phyloP scores from a whole-genome alignment of 805 yeast species.

The Nakazawaea ernobii region DNA sequence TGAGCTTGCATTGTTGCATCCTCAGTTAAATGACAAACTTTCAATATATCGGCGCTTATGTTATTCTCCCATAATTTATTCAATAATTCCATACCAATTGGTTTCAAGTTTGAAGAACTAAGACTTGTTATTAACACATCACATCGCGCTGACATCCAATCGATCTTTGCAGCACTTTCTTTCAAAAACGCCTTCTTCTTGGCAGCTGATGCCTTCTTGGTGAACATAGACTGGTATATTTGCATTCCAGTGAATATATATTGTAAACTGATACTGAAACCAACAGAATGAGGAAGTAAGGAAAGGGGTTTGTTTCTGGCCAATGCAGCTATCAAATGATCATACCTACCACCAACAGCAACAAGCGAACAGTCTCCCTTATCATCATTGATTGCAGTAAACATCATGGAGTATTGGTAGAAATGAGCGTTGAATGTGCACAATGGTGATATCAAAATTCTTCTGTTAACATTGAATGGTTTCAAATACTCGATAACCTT shows the following conservation, averaged over 20 bases:
- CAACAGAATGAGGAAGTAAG: slow-evolving; percentile 61
- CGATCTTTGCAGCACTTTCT: slow-evolving; percentile 27
- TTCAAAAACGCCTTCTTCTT: slow-evolving; percentile 28
- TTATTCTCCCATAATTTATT: slow-evolving; percentile 67
- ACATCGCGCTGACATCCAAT: slow-evolving; percentile 61
- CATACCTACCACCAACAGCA: slow-evolving; percentile 95
- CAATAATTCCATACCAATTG: slow-evolving; percentile 59
- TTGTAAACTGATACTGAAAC: slow-evolving; percentile 79
- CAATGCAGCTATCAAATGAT: slow-evolving; percentile 58
- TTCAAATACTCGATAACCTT: slow-evolving; percentile 50
- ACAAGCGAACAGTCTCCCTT: slow-evolving; percentile 43
- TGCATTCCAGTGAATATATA: slow-evolving; percentile 48
- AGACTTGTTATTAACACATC: slow-evolving; percentile 77
- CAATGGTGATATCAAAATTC: slow-evolving; percentile 69
- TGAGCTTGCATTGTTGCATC: slow-evolving; percentile 61
- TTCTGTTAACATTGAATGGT: slow-evolving; percentile 52
- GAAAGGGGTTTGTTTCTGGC: slow-evolving; percentile 39
- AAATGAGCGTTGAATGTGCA: slow-evolving; percentile 78
- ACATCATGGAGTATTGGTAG: slow-evolving; percentile 80
- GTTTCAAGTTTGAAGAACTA: slow-evolving; percentile 47
- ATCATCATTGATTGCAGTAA: slow-evolving; percentile 73
- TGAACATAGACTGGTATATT: slow-evolving; percentile 34
- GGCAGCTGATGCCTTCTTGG: slow-evolving; percentile 9
- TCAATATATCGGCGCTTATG: slow-evolving; percentile 71
- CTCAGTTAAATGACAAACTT: slow-evolving; percentile 44